These are phyloP conservation scores for Ceratobasidium theobromae DNA, from an alignment of 1,284 basidiomycete species.

Conservation along the genomic window DNA sequence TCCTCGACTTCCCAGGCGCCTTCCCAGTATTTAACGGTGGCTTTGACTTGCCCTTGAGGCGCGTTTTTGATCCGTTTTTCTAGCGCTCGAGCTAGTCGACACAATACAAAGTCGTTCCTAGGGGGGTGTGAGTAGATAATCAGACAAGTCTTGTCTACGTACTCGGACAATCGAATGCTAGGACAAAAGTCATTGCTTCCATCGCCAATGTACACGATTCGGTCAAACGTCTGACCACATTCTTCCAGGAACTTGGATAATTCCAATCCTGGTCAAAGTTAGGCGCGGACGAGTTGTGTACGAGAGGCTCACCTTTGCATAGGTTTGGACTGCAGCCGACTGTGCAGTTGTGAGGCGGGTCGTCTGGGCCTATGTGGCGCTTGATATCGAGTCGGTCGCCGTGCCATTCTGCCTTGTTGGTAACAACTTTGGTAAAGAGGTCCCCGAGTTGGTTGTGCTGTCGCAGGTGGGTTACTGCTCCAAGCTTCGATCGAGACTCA, in stretches of 20 bases:
- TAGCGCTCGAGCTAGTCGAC: slow-evolving; percentile 73
- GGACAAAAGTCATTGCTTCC: slow-evolving; percentile 97
- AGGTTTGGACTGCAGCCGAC: slow-evolving; percentile 95
- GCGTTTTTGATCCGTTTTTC: slow-evolving; percentile 65
- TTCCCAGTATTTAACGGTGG: slow-evolving; percentile 78
- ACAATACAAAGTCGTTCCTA: slow-evolving; percentile 77
- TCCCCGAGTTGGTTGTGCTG: slow-evolving; percentile 72
- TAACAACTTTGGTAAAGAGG: slow-evolving; percentile 85
- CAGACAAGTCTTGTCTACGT: slow-evolving; percentile 38
- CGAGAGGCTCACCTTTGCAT: slow-evolving; percentile 78
- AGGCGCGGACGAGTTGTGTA: not conserved
- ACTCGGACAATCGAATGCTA: slow-evolving; percentile 76
- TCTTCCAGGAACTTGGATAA: slow-evolving; percentile 75
- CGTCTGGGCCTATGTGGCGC: slow-evolving; percentile 72
- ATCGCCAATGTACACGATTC: slow-evolving; percentile 90
- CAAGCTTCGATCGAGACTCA: slow-evolving; percentile 40
- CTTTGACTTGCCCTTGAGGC: slow-evolving; percentile 67
- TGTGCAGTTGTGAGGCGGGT: slow-evolving; percentile 79
- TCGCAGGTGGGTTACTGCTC: slow-evolving; percentile 1
- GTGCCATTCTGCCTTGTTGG: slow-evolving; percentile 87
- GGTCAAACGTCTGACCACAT: slow-evolving; percentile 68
- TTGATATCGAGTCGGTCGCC: slow-evolving; percentile 76
- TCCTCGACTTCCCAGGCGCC: slow-evolving; percentile 96
- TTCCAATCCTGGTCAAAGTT: slow-evolving; percentile 68
- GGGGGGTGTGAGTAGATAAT: not conserved